Base-by-base conservation (phyloP, 2,329 filamentous ascomycete species). In the Fusarium napiforme region DNA sequence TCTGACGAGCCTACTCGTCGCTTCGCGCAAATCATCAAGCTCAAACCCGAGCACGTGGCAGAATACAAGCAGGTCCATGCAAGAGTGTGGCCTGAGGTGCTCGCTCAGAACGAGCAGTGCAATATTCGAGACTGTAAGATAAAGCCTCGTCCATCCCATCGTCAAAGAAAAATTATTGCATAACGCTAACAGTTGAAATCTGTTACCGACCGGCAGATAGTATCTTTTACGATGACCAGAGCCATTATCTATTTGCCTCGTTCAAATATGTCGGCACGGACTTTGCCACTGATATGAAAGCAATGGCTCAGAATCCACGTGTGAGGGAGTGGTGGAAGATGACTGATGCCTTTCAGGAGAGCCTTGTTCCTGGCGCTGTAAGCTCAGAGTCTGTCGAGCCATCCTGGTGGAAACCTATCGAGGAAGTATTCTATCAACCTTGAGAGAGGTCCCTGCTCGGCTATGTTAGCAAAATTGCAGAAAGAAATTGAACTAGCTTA, bases 61-160 rank as follows among this genome's bases (percentile, higher is more conserved):
- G 18, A 28, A 28, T 28, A 46, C 26, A 46, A 46, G 23, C 26
- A 46, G 21, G 23, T 46, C 23, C 43, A 46, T 10, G 26, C 43
- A 28, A 46, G 4, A 5, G 43, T 46, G 21, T 28, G 43, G 43
- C 43, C 43, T 6, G 43, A 46, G 43, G 43, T 46, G 2, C 43
- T 46, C 8, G 26, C 43, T 9, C 23, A 46, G 26, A 46, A 28
- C 12, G 43, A 28, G 43, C 19, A 46, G 23, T 46, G 23, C 2
- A 46, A 46, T 46, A 46, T 46, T 9, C 43, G 19, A 15, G 43
- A 46, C 5, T 46, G 43, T 46, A 46, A 2, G 26, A 15, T 21
- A 0, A 0, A 28, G 18, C 8, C 43, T 9, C 1, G 8, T 15
- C 12, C 26, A 7, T 3, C 5, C 18, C 12, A 4, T 46, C 23